Evolutionary conservation across 73 alveolate species (phyloP), one percentile per base, ranked within the genome.

Genomic region (Paramecium biaurelia): DNA sequence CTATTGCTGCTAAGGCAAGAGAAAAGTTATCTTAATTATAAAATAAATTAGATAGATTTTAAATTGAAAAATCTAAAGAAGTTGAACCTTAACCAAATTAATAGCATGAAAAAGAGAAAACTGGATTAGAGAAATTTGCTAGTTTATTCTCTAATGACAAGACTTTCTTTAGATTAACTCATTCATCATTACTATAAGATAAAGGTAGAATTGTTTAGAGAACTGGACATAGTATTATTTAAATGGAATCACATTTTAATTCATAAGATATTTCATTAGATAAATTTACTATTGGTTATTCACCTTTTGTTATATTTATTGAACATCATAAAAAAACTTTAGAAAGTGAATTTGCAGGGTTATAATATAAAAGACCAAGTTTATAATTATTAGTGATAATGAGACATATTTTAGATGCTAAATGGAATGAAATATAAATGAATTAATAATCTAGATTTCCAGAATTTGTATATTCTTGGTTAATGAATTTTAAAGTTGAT

Each of bases 311-410:
- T 12, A 37, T 37, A 4, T 74, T 37, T 37, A 41, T 74, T 34
- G 87, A 74, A 20, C 87, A 74, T 74, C 87, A 74, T n/a, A 74
- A 74, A 41, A 74, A 74, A 74, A 74, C 87, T 18, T 37, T 74
- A 34, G 87, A 74, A 74, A 74, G 67, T 74, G 87, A 74, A 41
- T 74, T 74, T 74, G 59, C 57, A 37, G 87, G 87, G 11, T 23
- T 74, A 4, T 23, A 74, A 41, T 74, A 74, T 41, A 74, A 74
- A 41, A 74, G 87, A 32, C 87, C 87, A 18, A 37, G 67, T 41
- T 11, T 74, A 34, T 41, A 74, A 74, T 74, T 74, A 20, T n/a
- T 74, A 34, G 59, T 74, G 8, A 21, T 21, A 37, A 37, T 74
- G 87, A 74, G 87, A 74, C 87, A 74, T 74, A 74, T 74, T 11